Evolutionary conservation across 768 basidiomycete genomes (phyloP).

Genomic region (Gyrodon lividus): DNA sequence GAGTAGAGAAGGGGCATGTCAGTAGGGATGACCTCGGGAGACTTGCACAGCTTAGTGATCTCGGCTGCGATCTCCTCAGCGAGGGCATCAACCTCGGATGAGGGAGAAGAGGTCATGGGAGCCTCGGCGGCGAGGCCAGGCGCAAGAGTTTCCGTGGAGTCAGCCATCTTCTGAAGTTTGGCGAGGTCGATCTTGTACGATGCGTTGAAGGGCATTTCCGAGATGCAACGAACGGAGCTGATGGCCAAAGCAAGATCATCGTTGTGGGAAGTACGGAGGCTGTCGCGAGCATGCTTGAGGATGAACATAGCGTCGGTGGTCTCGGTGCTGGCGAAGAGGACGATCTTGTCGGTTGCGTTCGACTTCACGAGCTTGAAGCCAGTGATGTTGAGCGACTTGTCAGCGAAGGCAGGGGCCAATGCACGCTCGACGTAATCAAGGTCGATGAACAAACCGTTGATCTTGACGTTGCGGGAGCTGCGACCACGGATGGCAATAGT

Average conservation of each 20-base stretch:
- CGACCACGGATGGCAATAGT: slow-evolving; percentile 27
- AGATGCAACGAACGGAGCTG: slow-evolving; percentile 23
- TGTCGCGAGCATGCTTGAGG: slow-evolving; percentile 24
- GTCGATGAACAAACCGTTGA: slow-evolving; percentile 31
- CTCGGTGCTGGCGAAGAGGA: slow-evolving; percentile 22
- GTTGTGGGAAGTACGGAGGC: slow-evolving; percentile 14
- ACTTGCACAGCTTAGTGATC: slow-evolving; percentile 31
- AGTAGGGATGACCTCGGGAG: slow-evolving; percentile 23
- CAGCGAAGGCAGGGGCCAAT: slow-evolving; percentile 23
- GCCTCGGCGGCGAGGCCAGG: slow-evolving; percentile 18
- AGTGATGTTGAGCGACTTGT: slow-evolving; percentile 15
- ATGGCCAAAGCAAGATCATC: slow-evolving; percentile 24
- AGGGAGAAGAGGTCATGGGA: not conserved
- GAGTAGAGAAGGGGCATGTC: slow-evolving; percentile 33
- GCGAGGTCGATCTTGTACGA: slow-evolving; percentile 32
- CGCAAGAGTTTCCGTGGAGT: slow-evolving; percentile 11
- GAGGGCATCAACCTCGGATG: slow-evolving; percentile 19
- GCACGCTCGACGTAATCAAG: slow-evolving; percentile 29
- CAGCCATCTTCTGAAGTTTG: slow-evolving; percentile 25
- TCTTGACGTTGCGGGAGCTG: slow-evolving; percentile 30
- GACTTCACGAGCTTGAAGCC: slow-evolving; percentile 31
- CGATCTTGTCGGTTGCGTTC: slow-evolving; percentile 22
- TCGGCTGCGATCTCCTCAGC: slow-evolving; percentile 36
- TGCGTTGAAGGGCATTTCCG: slow-evolving; percentile 31
- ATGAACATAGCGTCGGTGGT: slow-evolving; percentile 18